These are phyloP conservation scores for Picochlorum sp. DNA, from an alignment of 139 green algal genomes.

Conservation along the genomic window DNA sequence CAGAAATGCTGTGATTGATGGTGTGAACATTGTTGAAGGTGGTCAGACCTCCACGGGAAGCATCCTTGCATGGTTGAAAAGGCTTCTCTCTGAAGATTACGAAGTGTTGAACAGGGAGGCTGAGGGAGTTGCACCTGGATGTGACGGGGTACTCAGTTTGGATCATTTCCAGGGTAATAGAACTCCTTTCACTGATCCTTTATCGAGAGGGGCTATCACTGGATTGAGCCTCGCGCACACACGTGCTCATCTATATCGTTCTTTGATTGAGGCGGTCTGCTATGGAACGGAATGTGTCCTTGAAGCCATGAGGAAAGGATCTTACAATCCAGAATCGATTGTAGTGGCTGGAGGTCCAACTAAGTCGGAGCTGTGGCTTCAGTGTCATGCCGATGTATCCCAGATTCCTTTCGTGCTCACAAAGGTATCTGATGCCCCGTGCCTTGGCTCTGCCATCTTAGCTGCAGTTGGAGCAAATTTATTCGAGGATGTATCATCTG, in stretches of 20 bases:
- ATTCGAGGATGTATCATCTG: conserved; percentile 33
- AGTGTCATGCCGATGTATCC: conserved; percentile 70
- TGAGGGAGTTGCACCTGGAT: conserved; percentile 45
- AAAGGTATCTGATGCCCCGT: conserved; percentile 49
- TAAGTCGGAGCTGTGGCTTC: conserved; percentile 50
- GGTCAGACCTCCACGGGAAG: conserved; percentile 71
- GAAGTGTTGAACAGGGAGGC: conserved; percentile 51
- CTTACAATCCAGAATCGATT: conserved; percentile 41
- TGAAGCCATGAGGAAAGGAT: conserved; percentile 50
- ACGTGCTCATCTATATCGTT: conserved; percentile 60
- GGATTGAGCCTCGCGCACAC: conserved; percentile 66
- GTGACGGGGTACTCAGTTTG: conserved; percentile 57
- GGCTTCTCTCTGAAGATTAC: conserved; percentile 30
- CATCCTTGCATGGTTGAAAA: conserved; percentile 38
- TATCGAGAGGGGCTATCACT: conserved; percentile 52
- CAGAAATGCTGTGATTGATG: conserved; percentile 47
- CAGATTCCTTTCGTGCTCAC: conserved; percentile 59
- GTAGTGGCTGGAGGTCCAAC: conserved; percentile 52
- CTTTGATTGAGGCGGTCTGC: conserved; percentile 56
- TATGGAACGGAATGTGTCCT: conserved; percentile 62
- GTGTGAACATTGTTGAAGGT: conserved; percentile 62
- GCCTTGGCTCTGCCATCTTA: conserved; percentile 65
- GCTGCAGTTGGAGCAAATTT: conserved; percentile 49
- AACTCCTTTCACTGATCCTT: conserved; percentile 69
- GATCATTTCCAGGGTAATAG: conserved; percentile 84